Evolutionary conservation across 257 asterid genomes (phyloP).

Genomic region (Apocynum venetum): DNA sequence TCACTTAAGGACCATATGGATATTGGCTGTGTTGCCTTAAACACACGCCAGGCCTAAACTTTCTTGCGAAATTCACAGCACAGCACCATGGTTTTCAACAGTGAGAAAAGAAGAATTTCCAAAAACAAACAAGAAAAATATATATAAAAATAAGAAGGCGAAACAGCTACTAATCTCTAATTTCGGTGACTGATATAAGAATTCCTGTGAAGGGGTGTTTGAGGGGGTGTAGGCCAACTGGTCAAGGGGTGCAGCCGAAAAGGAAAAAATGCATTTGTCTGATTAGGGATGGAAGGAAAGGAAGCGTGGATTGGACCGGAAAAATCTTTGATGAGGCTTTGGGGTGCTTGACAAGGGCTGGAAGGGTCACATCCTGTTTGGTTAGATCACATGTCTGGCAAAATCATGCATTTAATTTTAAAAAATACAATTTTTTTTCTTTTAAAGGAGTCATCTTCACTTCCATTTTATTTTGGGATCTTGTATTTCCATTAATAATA

Average conservation of each 20-base stretch:
- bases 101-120: constrained; percentile 4
- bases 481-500: too few species aligned
- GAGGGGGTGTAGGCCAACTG: not conserved
- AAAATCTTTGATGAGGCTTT: constrained; percentile 5
- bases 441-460: too few species aligned
- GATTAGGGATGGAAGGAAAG: constrained; percentile 9
- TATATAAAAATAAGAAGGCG: not conserved
- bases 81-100: constrained; percentile 2
- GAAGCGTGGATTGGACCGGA: constrained; percentile 23
- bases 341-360: constrained; percentile 22
- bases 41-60: constrained; percentile 32
- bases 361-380: constrained; percentile 39
- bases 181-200: not conserved
- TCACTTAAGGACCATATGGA: constrained; percentile 8
- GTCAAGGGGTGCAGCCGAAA: not conserved
- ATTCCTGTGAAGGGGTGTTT: not conserved
- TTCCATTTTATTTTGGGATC: too few species aligned
- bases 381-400: constrained; percentile 52
- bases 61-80: constrained; percentile 2
- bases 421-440: not conserved
- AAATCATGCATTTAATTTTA: constrained; percentile 22
- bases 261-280: constrained; percentile 14
- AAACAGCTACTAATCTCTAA: not conserved
- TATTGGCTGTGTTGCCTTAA: constrained; percentile 28
- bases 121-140: not conserved